phyloP scores from a whole-genome alignment of 257 asterid genomes.

The Gardenia jasminoides region DNA sequence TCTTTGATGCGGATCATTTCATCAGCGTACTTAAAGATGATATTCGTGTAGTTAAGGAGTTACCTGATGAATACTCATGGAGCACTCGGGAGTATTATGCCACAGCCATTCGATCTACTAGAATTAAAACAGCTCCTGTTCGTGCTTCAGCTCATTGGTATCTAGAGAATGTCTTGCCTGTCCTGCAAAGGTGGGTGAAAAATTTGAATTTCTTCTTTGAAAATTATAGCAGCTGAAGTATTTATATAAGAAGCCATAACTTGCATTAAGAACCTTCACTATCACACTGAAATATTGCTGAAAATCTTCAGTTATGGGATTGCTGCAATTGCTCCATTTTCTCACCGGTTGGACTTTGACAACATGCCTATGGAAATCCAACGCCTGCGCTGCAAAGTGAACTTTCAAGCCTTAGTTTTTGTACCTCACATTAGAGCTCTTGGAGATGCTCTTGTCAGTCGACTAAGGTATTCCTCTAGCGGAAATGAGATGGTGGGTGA shows the following conservation, averaged over 20 bases:
- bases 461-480: slow-evolving; percentile 56
- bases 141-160: slow-evolving; percentile 99
- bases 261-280: background rate
- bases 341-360: slow-evolving; percentile 91
- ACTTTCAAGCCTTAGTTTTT: slow-evolving; percentile 80
- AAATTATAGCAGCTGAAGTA: background rate
- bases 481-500: slow-evolving; percentile 36
- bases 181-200: slow-evolving; percentile 65
- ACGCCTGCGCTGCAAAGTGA: slow-evolving; percentile 91
- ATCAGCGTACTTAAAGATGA: slow-evolving; percentile 82
- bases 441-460: slow-evolving; percentile 81
- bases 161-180: slow-evolving; percentile 74
- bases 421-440: slow-evolving; percentile 88
- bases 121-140: slow-evolving; percentile 89
- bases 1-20: slow-evolving; percentile 95
- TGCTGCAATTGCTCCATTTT: slow-evolving; percentile 94
- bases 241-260: too few relatives aligned
- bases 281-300: background rate
- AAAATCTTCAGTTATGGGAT: slow-evolving; percentile 70
- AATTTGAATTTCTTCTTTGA: background rate
- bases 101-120: slow-evolving; percentile 80
- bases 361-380: slow-evolving; percentile 92
- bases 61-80: slow-evolving; percentile 88
- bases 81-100: slow-evolving; percentile 96
- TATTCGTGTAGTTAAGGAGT: slow-evolving; percentile 68